phyloP scores from a whole-genome alignment of 208 protist species.

The Wallacemonas sp. region DNA sequence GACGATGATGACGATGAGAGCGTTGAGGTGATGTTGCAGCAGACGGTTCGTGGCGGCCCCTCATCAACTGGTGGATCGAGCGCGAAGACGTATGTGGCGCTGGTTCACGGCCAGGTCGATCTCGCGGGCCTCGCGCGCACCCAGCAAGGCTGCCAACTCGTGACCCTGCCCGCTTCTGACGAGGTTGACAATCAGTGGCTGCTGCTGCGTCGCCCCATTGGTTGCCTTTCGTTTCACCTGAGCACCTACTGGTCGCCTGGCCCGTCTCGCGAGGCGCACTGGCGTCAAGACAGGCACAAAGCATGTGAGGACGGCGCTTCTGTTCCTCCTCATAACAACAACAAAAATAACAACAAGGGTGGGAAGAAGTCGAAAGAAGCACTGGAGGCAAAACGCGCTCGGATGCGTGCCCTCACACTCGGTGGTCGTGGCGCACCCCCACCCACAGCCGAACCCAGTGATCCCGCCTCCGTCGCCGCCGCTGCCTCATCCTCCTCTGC shows the following conservation, averaged over 20 bases:
- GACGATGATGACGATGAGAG: neutral
- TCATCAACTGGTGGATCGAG: neutral
- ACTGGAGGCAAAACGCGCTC: slow-evolving; percentile 46
- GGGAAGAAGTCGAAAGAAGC: slow-evolving; percentile 5
- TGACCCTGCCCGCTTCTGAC: neutral
- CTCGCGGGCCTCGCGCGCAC: slow-evolving; percentile 27
- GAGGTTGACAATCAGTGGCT: slow-evolving; percentile 1
- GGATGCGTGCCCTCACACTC: slow-evolving; percentile 57
- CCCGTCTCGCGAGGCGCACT: neutral
- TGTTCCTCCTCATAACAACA: too few species aligned
- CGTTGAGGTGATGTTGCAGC: neutral
- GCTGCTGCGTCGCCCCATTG: slow-evolving; percentile 45
- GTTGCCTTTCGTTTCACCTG: slow-evolving; percentile 62
- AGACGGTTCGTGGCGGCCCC: neutral
- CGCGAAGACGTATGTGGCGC: slow-evolving; percentile 63
- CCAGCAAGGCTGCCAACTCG: slow-evolving; percentile 42
- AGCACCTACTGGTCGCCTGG: slow-evolving; percentile 77
- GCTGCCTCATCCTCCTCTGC: neutral
- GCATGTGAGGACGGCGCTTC: too few species aligned
- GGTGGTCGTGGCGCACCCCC: slow-evolving; percentile 14
- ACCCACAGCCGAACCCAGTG: neutral
- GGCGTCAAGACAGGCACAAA: too few species aligned
- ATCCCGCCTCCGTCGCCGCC: neutral
- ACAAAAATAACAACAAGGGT: neutral
- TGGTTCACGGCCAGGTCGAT: slow-evolving; percentile 55